Evolutionary conservation across 192 early-diverging fungal species (phyloP).

Genomic region (Coemansia sp.): DNA sequence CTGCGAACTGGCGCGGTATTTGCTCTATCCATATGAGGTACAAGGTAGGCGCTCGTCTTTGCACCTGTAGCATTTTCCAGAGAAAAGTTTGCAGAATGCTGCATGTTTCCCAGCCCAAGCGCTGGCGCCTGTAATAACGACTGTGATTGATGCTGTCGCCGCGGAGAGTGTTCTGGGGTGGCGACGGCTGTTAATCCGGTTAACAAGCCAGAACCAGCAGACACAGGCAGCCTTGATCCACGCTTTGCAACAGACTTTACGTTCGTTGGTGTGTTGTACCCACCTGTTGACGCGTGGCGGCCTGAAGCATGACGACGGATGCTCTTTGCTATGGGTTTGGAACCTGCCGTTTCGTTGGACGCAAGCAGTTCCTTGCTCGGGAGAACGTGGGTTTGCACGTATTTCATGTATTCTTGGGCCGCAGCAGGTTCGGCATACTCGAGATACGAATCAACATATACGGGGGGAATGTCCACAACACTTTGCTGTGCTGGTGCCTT

Average conservation of each 20-base stretch:
- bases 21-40: slow-evolving; percentile 17
- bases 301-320: neutral
- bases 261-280: slow-evolving; percentile 3
- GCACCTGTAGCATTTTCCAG: neutral
- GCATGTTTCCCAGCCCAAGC: slow-evolving; percentile 2
- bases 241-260: neutral
- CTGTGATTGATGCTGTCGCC: neutral
- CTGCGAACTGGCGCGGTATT: slow-evolving; percentile 43
- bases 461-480: slow-evolving; percentile 32
- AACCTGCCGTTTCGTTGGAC: neutral
- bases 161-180: slow-evolving; percentile 41
- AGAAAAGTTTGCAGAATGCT: neutral
- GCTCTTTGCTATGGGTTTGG: neutral
- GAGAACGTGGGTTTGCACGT: neutral
- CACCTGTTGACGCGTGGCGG: neutral
- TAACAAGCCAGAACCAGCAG: slow-evolving; percentile 17
- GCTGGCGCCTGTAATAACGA: slow-evolving; percentile 1
- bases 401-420: neutral
- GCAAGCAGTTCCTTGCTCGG: neutral
- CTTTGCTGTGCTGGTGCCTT: slow-evolving; percentile 31
- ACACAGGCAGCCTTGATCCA: slow-evolving; percentile 13
- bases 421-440: slow-evolving; percentile 16
- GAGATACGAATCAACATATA: slow-evolving; percentile 38
- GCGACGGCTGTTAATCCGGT: slow-evolving; percentile 43
- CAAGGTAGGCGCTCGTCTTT: neutral